A percentile compares a stretch with the other conserved stretches of the same genome.
phyloP scores from a whole-genome alignment of 2,329 filamentous ascomycete genomes.

The Botrytis byssoidea region DNA sequence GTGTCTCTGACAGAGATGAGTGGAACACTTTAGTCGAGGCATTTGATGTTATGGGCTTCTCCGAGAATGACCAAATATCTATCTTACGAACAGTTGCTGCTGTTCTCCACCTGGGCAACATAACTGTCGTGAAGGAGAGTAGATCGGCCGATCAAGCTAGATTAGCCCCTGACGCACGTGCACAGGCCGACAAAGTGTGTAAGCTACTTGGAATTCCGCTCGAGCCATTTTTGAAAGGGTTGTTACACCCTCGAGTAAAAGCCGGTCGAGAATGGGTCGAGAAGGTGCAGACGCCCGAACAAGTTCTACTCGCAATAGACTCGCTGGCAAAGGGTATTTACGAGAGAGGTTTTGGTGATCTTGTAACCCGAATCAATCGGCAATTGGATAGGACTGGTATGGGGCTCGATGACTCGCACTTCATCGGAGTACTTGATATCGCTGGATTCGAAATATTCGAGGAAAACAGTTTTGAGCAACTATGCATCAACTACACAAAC shows the following conservation, averaged over 20 bases:
- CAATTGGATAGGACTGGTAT: conserved; percentile 85
- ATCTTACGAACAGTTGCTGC: conserved; percentile 87
- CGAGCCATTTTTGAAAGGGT: conserved; percentile 81
- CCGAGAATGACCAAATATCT: conserved; percentile 75
- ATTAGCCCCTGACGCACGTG: conserved; percentile 70
- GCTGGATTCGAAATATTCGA: conserved; percentile 99
- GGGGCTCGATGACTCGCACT: conserved; percentile 83
- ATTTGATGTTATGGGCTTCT: conserved; percentile 91
- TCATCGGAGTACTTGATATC: conserved; percentile 98
- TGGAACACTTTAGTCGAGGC: conserved; percentile 90
- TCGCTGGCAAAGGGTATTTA: conserved; percentile 96
- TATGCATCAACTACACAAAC: conserved; percentile 99
- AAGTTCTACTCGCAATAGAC: conserved; percentile 86
- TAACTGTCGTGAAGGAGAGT: conserved; percentile 86
- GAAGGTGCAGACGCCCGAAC: conserved; percentile 95
- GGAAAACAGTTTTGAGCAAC: conserved; percentile 95
- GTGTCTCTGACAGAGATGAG: conserved; percentile 86
- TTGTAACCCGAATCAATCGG: conserved; percentile 87
- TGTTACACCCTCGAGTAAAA: conserved; percentile 91
- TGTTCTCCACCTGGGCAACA: conserved; percentile 90
- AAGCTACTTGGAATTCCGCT: conserved; percentile 78
- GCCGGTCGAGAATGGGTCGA: conserved; percentile 98
- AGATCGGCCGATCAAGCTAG: conserved; percentile 87
- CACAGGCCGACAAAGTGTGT: conserved; percentile 76
- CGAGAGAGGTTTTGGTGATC: conserved; percentile 89